A percentile compares a stretch with the other conserved stretches of the same genome.
Evolutionary conservation across 768 basidiomycete species (phyloP).

Genomic region (Pleurotus cornucopiae): DNA sequence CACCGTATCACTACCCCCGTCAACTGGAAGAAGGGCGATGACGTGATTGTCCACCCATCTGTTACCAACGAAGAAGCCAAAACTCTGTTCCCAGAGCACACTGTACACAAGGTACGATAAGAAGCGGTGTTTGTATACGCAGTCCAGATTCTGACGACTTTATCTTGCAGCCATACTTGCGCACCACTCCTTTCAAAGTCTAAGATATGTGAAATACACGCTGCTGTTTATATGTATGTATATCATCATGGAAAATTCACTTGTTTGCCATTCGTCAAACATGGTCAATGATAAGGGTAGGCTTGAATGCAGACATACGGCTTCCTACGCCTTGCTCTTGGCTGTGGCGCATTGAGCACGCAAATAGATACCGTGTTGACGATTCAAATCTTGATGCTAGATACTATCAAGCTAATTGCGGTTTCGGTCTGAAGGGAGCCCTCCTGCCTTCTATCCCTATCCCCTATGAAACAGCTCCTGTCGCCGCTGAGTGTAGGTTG

Average conservation of each 20-base stretch:
- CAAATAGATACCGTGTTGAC: too few relatives aligned
- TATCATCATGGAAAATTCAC: background rate
- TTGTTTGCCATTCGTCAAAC: too few relatives aligned
- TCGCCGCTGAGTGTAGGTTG: too few relatives aligned
- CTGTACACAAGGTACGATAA: constrained; percentile 65
- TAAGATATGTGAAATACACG: background rate
- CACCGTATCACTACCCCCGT: constrained; percentile 84
- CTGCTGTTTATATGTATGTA: background rate
- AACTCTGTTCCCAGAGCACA: constrained; percentile 82
- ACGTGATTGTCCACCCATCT: constrained; percentile 87
- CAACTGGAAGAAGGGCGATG: constrained; percentile 92
- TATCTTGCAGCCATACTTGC: constrained; percentile 1
- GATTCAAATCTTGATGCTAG: too few relatives aligned
- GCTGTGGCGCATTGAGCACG: too few relatives aligned
- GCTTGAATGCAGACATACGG: too few relatives aligned
- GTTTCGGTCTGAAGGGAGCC: too few relatives aligned
- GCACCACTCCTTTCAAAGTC: constrained; percentile 6
- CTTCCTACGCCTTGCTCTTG: too few relatives aligned
- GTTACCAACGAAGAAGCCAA: constrained; percentile 88
- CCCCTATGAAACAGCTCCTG: too few relatives aligned
- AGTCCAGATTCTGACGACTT: background rate
- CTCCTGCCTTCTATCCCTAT: too few relatives aligned
- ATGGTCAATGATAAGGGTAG: too few relatives aligned
- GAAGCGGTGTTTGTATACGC: background rate
- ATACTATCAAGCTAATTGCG: too few relatives aligned